Evolutionary conservation across 108 stramenopile genomes (phyloP).

Genomic region (Hondaea fermentalgiana): DNA sequence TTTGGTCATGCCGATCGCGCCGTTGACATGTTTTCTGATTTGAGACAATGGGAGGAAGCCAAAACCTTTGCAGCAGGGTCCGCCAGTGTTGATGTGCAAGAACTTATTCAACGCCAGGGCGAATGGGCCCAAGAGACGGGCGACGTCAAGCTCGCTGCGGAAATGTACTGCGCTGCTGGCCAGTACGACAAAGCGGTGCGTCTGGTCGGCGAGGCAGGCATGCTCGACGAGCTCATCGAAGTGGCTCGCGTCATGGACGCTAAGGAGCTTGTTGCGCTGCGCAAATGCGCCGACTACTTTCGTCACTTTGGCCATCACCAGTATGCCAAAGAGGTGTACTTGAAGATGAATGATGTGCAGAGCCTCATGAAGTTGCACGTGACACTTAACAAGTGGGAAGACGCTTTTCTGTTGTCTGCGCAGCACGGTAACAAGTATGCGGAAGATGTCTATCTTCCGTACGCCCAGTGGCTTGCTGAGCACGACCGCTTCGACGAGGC

Average conservation of each 20-base stretch:
- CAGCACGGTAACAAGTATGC: conserved; percentile 42
- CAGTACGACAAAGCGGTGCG: conserved; percentile 25
- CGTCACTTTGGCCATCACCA: conserved; percentile 24
- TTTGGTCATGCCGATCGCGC: conserved; percentile 34
- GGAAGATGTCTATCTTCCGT: conserved; percentile 36
- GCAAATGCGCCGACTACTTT: conserved; percentile 35
- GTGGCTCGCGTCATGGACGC: conserved; percentile 29
- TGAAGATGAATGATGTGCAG: conserved; percentile 43
- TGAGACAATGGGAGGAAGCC: conserved; percentile 57
- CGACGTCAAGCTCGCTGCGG: conserved; percentile 45
- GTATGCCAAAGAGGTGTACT: conserved; percentile 44
- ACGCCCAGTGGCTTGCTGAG: conserved; percentile 54
- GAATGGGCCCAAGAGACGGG: conserved; percentile 44
- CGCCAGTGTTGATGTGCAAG: conserved; percentile 29
- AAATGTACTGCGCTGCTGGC: conserved; percentile 37
- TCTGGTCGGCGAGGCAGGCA: conserved; percentile 40
- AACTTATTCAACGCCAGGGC: conserved; percentile 45
- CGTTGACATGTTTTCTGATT: conserved; percentile 50
- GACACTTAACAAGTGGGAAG: conserved; percentile 40
- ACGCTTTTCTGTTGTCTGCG: conserved; percentile 44
- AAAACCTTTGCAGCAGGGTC: conserved; percentile 38
- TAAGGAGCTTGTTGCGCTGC: conserved; percentile 29
- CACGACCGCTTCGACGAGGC: conserved; percentile 55
- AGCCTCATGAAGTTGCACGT: conserved; percentile 30
- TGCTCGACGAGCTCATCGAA: conserved; percentile 30